Percentiles rank a stretch among this genome's conserved stretches.
Evolutionary conservation across 495 filamentous ascomycete genomes (phyloP).

Genomic region (Acidomyces sp.): DNA sequence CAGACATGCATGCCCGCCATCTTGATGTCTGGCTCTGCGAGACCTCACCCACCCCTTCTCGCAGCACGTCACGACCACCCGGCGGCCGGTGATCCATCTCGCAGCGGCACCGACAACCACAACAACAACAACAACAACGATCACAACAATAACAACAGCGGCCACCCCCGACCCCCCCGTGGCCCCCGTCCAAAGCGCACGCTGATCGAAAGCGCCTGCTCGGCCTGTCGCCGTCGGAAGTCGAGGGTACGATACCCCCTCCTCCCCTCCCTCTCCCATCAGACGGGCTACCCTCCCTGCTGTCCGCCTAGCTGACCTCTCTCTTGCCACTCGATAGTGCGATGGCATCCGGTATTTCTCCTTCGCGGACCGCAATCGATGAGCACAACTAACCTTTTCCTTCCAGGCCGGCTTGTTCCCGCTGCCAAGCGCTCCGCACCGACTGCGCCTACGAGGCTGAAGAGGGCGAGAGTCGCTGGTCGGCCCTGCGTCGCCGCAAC

Average conservation of each 20-base stretch:
- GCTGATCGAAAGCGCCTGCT: constrained; percentile 17
- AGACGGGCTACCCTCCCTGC: neutral
- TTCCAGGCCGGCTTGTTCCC: constrained; percentile 11
- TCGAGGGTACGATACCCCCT: constrained; percentile 8
- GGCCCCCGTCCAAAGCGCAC: constrained; percentile 10
- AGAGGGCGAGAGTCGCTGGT: constrained; percentile 20
- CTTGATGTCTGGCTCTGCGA: constrained; percentile 1
- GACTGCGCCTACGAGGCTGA: constrained; percentile 17
- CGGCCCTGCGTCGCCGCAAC: constrained; percentile 10
- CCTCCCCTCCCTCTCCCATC: neutral
- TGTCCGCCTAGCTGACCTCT: neutral
- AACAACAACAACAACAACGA: neutral
- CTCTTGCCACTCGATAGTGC: too few relatives aligned
- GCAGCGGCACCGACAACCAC: too few relatives aligned
- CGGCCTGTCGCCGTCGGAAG: constrained; percentile 14
- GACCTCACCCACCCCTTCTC: constrained; percentile 1
- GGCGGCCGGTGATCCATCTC: too few relatives aligned
- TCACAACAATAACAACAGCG: neutral
- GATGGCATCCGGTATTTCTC: too few relatives aligned
- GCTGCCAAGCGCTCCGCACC: constrained; percentile 10
- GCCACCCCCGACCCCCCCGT: neutral
- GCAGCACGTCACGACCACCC: too few relatives aligned
- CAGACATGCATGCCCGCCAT: too few relatives aligned
- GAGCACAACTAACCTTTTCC: neutral
- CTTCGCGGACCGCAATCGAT: too few relatives aligned